A percentile compares a stretch with the other conserved stretches of the same genome.
Evolutionary conservation across 1,139 yeast species (phyloP).

Genomic region (Diutina siamensis): DNA sequence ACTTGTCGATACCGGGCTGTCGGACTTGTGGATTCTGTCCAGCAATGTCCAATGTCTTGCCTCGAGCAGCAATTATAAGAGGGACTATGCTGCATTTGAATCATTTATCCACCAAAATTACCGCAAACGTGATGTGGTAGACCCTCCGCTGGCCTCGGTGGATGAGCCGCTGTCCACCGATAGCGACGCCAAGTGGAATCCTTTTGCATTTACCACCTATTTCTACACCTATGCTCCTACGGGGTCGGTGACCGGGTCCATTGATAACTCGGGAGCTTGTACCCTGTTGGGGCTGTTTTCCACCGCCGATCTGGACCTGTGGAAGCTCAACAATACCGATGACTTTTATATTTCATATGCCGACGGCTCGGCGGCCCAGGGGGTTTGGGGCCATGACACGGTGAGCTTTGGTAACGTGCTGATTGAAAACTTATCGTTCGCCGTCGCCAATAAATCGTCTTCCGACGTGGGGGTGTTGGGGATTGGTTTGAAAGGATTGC

Average conservation of each 20-base stretch:
- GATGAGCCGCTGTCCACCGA: not conserved
- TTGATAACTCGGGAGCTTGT: not conserved
- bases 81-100: not conserved
- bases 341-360: constrained; percentile 48
- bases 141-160: too few relatives aligned
- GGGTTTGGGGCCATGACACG: constrained; percentile 54
- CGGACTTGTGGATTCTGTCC: constrained; percentile 50
- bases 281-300: constrained; percentile 22
- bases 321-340: constrained; percentile 37
- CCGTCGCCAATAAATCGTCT: constrained; percentile 5
- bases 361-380: constrained; percentile 49
- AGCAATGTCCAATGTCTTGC: not conserved
- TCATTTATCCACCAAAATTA: not conserved
- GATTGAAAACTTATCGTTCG: constrained; percentile 34
- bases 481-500: constrained; percentile 3
- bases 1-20: constrained; percentile 56
- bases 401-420: constrained; percentile 27
- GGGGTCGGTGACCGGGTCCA: not conserved
- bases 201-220: not conserved
- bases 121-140: not conserved
- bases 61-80: not conserved
- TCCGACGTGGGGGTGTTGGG: constrained; percentile 4
- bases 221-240: not conserved
- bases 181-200: not conserved
- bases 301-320: constrained; percentile 60